These are phyloP conservation scores for Immersiporthe knoxdaviesiana DNA, from an alignment of 2,329 filamentous ascomycete species.

Conservation along the genomic window DNA sequence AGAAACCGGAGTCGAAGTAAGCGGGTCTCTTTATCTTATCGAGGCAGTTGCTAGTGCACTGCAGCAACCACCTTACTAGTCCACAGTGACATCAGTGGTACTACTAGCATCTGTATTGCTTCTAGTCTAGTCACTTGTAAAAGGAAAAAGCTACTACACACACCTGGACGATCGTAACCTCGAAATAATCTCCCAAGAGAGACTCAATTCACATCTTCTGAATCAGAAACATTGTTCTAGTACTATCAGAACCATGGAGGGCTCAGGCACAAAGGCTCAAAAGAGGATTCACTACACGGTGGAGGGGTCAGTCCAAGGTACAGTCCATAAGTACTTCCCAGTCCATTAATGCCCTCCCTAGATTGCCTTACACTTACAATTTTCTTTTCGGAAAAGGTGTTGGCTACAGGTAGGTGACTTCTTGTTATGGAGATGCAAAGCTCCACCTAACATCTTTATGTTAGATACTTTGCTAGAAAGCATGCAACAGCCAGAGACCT, in stretches of 20 bases:
- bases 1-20: conserved; percentile 18
- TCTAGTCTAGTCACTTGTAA: background rate
- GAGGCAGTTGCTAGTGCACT: background rate
- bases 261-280: background rate
- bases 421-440: background rate
- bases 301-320: conserved; percentile 69
- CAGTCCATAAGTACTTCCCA: conserved; percentile 30
- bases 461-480: conserved; percentile 56
- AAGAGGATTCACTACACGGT: conserved; percentile 64
- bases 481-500: conserved; percentile 54
- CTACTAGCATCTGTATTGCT: background rate
- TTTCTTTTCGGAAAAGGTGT: conserved; percentile 49
- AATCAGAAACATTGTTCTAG: too few relatives aligned
- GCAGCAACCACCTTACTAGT: background rate
- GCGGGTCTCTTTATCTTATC: conserved; percentile 25
- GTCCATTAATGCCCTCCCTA: background rate
- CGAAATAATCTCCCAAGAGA: background rate
- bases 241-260: background rate
- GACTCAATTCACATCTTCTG: background rate
- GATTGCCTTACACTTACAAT: background rate
- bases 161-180: background rate
- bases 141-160: background rate
- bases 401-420: conserved; percentile 52
- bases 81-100: conserved; percentile 13
- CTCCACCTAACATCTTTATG: background rate